Base-by-base conservation (phyloP, 345 rosid species). In the Hypericum perforatum region DNA sequence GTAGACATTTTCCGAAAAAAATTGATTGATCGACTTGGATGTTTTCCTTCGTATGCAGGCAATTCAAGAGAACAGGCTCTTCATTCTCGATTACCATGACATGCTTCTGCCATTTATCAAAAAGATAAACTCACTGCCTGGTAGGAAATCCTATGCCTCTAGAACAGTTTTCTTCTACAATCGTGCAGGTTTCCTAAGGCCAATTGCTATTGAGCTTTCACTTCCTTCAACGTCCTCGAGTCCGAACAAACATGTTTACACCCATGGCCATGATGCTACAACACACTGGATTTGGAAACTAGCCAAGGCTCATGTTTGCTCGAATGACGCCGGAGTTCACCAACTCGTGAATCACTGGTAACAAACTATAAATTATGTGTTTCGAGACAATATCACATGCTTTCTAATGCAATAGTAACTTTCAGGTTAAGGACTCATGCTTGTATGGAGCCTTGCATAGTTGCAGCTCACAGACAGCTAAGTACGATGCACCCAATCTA, bases 271-370 rank as follows among this genome's bases (percentile, higher is more conserved):
- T 67, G 86, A 81, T 51, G 95, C 92, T 29, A 91, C 96, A 9
- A 60, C 80, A 29, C 87, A 91, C 48, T 84, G 98, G 98, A 72
- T 75, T 38, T 91, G 98, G 98, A 91, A 91, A 63, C 78, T 77
- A 59, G 95, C 98, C 13, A 91, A 91, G 74, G 95, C 98, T 55
- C 98, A 91, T 58, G 98, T 87, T 54, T 74, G 82, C 68, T 78
- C 92, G 16, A 80, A 78, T 46, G 96, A 91, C 81, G 84, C 86
- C 9, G 98, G 98, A 6, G 67, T 87, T 54, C 98, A 91, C 57
- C 98, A 91, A 73, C 84, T 91, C 7, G 96, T 87, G 43, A 87
- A 82, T 69, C 98, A 91, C 67, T 91, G 96, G 98, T 87, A 76
- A 71, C 11, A 47, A 22, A 52, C 16, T 39, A 9, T n/a, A 16